Evolutionary conservation across 192 early-diverging fungal genomes (phyloP).

Genomic region (Pilobolus umbonatus): DNA sequence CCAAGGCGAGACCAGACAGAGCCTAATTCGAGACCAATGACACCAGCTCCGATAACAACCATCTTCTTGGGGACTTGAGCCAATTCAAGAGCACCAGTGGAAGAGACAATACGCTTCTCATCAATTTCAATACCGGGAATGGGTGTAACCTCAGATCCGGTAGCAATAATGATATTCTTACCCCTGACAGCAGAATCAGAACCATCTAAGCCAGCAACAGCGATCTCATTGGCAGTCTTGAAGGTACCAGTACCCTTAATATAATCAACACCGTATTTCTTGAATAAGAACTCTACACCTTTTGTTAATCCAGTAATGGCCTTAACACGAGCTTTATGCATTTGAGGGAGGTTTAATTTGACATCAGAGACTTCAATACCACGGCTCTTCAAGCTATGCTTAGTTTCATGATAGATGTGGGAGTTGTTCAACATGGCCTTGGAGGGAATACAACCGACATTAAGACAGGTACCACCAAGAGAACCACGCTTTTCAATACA

Average conservation of each 20-base stretch:
- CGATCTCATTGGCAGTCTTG: constrained; percentile 70
- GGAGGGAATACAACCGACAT: constrained; percentile 99
- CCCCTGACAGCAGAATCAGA: constrained; percentile 65
- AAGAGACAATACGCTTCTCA: constrained; percentile 93
- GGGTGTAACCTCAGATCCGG: constrained; percentile 89
- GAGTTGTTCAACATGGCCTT: constrained; percentile 99
- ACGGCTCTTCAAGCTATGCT: constrained; percentile 87
- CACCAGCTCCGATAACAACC: constrained; percentile 98
- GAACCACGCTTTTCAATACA: constrained; percentile 95
- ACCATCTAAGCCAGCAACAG: constrained; percentile 79
- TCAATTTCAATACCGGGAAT: constrained; percentile 93
- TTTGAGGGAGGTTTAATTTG: constrained; percentile 76
- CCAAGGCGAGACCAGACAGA: constrained; percentile 97
- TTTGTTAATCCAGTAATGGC: constrained; percentile 83
- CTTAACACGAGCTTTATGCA: constrained; percentile 91
- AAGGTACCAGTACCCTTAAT: constrained; percentile 89
- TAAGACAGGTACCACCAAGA: constrained; percentile 97
- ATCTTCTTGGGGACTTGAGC: constrained; percentile 95
- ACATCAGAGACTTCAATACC: constrained; percentile 90
- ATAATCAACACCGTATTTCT: constrained; percentile 98
- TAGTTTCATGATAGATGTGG: constrained; percentile 90
- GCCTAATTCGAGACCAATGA: constrained; percentile 98
- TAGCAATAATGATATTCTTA: constrained; percentile 98
- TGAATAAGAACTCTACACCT: constrained; percentile 92
- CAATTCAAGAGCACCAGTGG: constrained; percentile 95